These are phyloP conservation scores for Coleophoma eucalyptorum DNA, from an alignment of 2,329 filamentous ascomycete species.

Conservation along the genomic window DNA sequence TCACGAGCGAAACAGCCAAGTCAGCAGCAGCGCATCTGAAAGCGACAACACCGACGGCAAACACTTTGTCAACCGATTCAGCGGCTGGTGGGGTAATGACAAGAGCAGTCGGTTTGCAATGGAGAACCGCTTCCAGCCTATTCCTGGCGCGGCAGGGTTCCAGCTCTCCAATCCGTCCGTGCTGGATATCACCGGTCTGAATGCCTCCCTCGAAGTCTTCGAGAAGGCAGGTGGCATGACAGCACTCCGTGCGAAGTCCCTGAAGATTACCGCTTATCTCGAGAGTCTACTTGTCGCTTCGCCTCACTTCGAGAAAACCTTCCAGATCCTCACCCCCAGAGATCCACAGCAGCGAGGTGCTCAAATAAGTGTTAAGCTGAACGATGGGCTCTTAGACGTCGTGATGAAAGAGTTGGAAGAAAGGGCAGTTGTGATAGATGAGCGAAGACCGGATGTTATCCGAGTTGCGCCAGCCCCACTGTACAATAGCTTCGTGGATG, in stretches of 20 bases:
- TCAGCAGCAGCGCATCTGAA: conserved; percentile 3
- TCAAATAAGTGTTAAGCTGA: conserved; percentile 64
- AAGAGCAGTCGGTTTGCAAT: conserved; percentile 69
- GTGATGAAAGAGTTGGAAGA: conserved; percentile 60
- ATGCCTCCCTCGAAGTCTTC: conserved; percentile 70
- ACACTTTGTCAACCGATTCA: conserved; percentile 50
- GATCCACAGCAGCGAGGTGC: conserved; percentile 64
- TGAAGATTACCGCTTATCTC: conserved; percentile 64
- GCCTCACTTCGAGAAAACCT: conserved; percentile 29
- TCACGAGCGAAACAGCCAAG: conserved; percentile 46
- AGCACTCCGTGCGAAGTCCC: conserved; percentile 60
- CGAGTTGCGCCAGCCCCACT: conserved; percentile 70
- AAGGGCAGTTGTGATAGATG: conserved; percentile 66
- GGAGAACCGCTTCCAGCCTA: conserved; percentile 70
- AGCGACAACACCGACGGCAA: conserved; percentile 11
- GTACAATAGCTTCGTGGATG: conserved; percentile 70
- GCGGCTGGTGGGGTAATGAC: conserved; percentile 81
- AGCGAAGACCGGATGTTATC: conserved; percentile 72
- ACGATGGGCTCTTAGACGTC: conserved; percentile 54
- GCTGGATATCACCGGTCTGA: conserved; percentile 67
- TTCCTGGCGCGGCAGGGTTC: conserved; percentile 70
- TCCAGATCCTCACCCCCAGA: conserved; percentile 61
- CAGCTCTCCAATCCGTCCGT: conserved; percentile 74
- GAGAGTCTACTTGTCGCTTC: conserved; percentile 50
- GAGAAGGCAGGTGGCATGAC: conserved; percentile 57